A percentile compares a stretch with the other conserved stretches of the same genome.
phyloP scores from a whole-genome alignment of 306 rosid genomes.

The Carpinus viminea region DNA sequence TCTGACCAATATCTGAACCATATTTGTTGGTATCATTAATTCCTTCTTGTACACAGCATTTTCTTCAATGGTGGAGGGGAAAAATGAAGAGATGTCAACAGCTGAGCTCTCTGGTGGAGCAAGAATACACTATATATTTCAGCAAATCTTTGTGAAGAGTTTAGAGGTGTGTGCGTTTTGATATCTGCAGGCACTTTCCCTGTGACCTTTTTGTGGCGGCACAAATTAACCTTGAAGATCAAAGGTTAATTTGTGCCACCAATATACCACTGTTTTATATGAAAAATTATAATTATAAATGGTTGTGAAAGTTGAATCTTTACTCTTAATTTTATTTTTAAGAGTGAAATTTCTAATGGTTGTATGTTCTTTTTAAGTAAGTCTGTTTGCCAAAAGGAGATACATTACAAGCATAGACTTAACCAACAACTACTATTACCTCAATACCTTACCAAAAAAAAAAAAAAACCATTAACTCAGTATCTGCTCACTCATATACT shows the following conservation, averaged over 20 bases:
- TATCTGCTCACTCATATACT: not conserved
- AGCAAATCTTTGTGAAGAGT: conserved; percentile 88
- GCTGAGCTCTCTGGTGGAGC: conserved; percentile 95
- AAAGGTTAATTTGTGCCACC: not conserved
- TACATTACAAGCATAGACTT: not conserved
- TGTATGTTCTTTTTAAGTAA: no score
- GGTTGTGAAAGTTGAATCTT: not conserved
- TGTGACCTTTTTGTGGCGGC: no score
- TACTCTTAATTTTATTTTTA: not conserved
- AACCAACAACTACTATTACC: not conserved
- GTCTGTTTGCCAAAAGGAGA: not conserved
- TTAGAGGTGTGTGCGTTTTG: conserved; percentile 66
- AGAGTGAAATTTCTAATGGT: not conserved
- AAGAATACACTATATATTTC: conserved; percentile 91
- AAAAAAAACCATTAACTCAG: not conserved
- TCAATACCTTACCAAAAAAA: not conserved
- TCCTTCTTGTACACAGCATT: conserved; percentile 62
- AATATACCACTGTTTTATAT: not conserved
- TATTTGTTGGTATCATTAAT: conserved; percentile 9
- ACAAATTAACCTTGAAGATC: no score
- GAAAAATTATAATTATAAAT: not conserved
- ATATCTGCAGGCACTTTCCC: conserved; percentile 6
- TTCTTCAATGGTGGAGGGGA: conserved; percentile 94
- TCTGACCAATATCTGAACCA: conserved; percentile 2
- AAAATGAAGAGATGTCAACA: conserved; percentile 96